Percentiles rank a stretch among this genome's conserved stretches.
phyloP scores from a whole-genome alignment of 306 rosid species.

The Coriaria nepalensis region DNA sequence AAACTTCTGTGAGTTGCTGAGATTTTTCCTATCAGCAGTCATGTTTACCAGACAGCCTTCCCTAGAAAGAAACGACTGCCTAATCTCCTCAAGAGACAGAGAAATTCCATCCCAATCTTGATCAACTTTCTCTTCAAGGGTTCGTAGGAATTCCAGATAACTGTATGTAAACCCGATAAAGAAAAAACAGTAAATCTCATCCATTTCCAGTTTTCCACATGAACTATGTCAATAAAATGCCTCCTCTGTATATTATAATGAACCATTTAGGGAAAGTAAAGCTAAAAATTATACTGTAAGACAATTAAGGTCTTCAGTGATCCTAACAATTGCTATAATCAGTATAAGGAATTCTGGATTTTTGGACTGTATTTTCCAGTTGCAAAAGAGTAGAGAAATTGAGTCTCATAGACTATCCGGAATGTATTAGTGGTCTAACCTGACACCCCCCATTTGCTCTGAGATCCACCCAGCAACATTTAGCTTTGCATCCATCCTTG shows the following conservation, averaged over 20 bases:
- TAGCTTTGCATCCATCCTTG: conserved; percentile 95
- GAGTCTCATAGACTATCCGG: neutral
- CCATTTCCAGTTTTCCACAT: neutral
- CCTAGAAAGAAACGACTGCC: conserved; percentile 58
- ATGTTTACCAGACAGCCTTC: conserved; percentile 65
- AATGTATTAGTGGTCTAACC: conserved; percentile 40
- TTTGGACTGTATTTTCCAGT: too few species aligned
- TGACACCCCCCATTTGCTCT: conserved; percentile 94
- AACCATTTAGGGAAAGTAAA: too few species aligned
- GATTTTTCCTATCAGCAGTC: conserved; percentile 68
- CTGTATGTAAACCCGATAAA: conserved; percentile 28
- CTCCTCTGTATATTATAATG: too few species aligned
- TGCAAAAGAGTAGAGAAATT: neutral
- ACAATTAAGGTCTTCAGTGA: too few species aligned
- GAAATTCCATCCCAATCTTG: conserved; percentile 74
- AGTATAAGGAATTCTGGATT: too few species aligned
- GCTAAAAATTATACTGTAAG: too few species aligned
- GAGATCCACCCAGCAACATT: conserved; percentile 91
- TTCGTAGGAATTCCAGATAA: conserved; percentile 71
- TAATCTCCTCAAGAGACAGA: conserved; percentile 88
- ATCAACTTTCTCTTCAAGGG: conserved; percentile 80
- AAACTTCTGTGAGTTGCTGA: conserved; percentile 33
- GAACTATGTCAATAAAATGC: too few species aligned
- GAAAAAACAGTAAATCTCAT: conserved; percentile 9
- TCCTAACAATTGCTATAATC: too few species aligned